A percentile compares a stretch with the other conserved stretches of the same genome.
phyloP scores from a whole-genome alignment of 352 stramenopile genomes.

The Pythium monospermum region DNA sequence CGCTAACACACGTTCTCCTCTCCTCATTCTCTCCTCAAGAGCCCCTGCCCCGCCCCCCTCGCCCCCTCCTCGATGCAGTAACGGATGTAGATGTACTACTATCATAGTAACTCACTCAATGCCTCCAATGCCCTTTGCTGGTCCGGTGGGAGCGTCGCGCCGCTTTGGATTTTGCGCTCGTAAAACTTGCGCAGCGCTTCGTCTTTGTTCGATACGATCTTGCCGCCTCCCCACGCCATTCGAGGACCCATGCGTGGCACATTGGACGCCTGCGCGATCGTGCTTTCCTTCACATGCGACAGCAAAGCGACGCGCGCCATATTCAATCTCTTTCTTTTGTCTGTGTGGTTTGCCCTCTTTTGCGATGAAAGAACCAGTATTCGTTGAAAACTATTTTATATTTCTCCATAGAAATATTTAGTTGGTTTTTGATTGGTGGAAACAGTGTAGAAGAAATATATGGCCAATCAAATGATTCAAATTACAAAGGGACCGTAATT shows the following conservation, averaged over 20 bases:
- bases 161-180: slow-evolving; percentile 56
- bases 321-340: background rate
- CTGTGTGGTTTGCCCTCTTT: background rate
- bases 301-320: slow-evolving; percentile 48
- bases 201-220: slow-evolving; percentile 81
- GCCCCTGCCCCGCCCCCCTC: too few relatives aligned
- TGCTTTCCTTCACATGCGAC: slow-evolving; percentile 65
- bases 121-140: slow-evolving; percentile 46
- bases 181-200: slow-evolving; percentile 85
- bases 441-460: too few relatives aligned
- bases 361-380: too few relatives aligned
- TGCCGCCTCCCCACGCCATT: slow-evolving; percentile 75
- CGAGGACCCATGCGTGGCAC: slow-evolving; percentile 20
- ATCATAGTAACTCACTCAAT: slow-evolving; percentile 34
- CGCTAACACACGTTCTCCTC: too few relatives aligned
- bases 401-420: too few relatives aligned
- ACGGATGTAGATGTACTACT: too few relatives aligned
- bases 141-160: slow-evolving; percentile 36
- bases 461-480: too few relatives aligned
- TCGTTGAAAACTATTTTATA: too few relatives aligned
- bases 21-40: too few relatives aligned
- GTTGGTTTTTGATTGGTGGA: too few relatives aligned
- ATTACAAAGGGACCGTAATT: too few relatives aligned
- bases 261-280: slow-evolving; percentile 19
- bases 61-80: too few relatives aligned